Percentiles rank a stretch among this genome's conserved stretches.
Conservation (phyloP, 768 basidiomycete species). For the Serendipita vermifera region DNA sequence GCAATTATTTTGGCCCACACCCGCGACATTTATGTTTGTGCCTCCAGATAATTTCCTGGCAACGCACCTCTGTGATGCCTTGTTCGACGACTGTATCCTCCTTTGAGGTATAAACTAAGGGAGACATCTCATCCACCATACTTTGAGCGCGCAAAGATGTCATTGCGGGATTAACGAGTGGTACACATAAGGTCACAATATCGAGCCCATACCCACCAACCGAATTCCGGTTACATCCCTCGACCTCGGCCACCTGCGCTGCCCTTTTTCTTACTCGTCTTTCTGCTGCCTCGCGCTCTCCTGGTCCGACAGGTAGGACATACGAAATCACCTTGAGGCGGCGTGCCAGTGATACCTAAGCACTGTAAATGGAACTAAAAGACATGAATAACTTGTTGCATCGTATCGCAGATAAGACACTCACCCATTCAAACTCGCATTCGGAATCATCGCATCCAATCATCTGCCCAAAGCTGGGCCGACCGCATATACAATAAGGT, state of each 20-base stretch:
- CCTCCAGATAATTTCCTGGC: too few relatives aligned
- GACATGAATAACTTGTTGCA: conserved; percentile 8
- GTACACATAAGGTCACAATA: too few relatives aligned
- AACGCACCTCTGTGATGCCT: too few relatives aligned
- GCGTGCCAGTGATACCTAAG: conserved; percentile 50
- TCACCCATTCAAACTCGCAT: conserved; percentile 84
- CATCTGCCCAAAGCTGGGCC: conserved; percentile 86
- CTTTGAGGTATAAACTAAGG: too few relatives aligned
- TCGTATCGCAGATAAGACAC: conserved; percentile 26
- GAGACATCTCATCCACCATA: too few relatives aligned
- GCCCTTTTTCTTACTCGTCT: conserved; percentile 2
- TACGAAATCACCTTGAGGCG: conserved; percentile 19
- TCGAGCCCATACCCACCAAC: too few relatives aligned
- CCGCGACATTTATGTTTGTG: too few relatives aligned
- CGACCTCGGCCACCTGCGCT: neutral
- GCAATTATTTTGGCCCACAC: too few relatives aligned
- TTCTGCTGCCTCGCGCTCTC: neutral
- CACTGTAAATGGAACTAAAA: conserved; percentile 71
- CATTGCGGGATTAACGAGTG: too few relatives aligned
- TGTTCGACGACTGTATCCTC: too few relatives aligned
- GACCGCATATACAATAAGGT: conserved; percentile 75
- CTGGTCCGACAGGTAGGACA: neutral
- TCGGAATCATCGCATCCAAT: conserved; percentile 76
- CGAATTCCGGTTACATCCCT: neutral
- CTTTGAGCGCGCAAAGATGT: too few relatives aligned